Base-by-base conservation (phyloP, 1,284 basidiomycete species). In the Irpex sp. region DNA sequence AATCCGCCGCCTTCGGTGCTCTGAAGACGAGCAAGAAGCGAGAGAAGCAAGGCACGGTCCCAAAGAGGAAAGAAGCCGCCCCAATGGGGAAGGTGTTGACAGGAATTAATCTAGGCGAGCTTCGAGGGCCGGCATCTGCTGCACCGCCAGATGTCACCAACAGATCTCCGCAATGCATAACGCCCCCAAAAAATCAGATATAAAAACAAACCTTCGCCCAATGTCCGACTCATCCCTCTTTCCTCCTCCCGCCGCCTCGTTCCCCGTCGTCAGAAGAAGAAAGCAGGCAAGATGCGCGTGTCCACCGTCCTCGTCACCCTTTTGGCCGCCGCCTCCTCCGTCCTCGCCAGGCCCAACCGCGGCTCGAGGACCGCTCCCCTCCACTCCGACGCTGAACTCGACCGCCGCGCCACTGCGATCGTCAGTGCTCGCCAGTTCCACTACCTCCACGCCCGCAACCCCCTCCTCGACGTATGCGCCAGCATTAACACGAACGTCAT, bases 391-490 rank as follows among this genome's bases (percentile, higher is more conserved):
- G 31, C 21, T 26, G 53, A 55, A 35, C 53, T 55, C 53, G 13
- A 13, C 21, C 21, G 53, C 13, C 53, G 53, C 19, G 33, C 33
- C 9, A 33, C 53, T 26, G 53, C 13, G 31, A 15, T 55, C 15
- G 31, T 55, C 53, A 35, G 15, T 55, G 53, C 53, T 35, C 53
- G 53, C 33, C 53, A 55, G 53, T 55, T 55, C 53, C 53, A 55
- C 26, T 55, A 55, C 53, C 53, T 55, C 13, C 53, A 55, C 9
- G 19, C 53, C 26, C 53, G 53, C 19, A 26, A 26, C 11, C 53
- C 63, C n/a, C 57, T 67, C 19, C 60, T 68, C 61, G 71, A 73
- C 55, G 60, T 65, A 17, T 74, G 72, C 64, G 70, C 67, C 11
- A 66, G 67, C 57, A 61, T 74, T 55, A 68, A 69, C 61, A 36